Conservation (phyloP, 1,284 basidiomycete species). For the Sporisorium exsertum region DNA sequence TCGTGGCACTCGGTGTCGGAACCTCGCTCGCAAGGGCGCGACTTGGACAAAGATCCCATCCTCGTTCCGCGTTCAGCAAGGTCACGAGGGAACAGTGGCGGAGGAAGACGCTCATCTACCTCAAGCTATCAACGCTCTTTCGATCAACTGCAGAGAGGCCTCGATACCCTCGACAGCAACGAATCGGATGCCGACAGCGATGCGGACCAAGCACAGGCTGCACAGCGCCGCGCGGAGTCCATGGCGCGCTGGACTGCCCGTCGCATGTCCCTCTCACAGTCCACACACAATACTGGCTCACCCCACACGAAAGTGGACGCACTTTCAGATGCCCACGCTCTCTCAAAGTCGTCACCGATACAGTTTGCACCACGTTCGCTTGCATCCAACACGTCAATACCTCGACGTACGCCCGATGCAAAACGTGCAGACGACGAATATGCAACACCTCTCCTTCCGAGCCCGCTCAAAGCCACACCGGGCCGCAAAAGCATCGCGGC, state of each 20-base stretch:
- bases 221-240: slow-evolving; percentile 28
- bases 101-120: slow-evolving; percentile 9
- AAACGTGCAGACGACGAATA: slow-evolving; percentile 8
- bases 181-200: slow-evolving; percentile 40
- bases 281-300: slow-evolving; percentile 1
- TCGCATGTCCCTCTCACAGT: slow-evolving; percentile 9
- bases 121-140: slow-evolving; percentile 33
- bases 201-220: slow-evolving; percentile 20
- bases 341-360: background rate
- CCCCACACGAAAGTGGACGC: slow-evolving; percentile 2
- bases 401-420: slow-evolving; percentile 4
- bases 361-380: slow-evolving; percentile 7
- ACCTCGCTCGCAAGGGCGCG: slow-evolving; percentile 28
- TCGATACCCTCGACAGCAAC: slow-evolving; percentile 24
- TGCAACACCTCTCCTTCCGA: background rate
- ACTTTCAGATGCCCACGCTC: background rate
- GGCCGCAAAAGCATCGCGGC: slow-evolving; percentile 49
- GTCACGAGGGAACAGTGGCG: background rate
- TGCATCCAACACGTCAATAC: slow-evolving; percentile 12
- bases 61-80: slow-evolving; percentile 23
- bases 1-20: slow-evolving; percentile 25
- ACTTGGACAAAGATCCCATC: slow-evolving; percentile 38
- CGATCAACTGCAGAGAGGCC: slow-evolving; percentile 32
- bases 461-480: slow-evolving; percentile 23
- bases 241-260: slow-evolving; percentile 44